These are phyloP conservation scores for Aspergillus pseudoviridinutans DNA, from an alignment of 2,329 filamentous ascomycete species.

Conservation along the genomic window DNA sequence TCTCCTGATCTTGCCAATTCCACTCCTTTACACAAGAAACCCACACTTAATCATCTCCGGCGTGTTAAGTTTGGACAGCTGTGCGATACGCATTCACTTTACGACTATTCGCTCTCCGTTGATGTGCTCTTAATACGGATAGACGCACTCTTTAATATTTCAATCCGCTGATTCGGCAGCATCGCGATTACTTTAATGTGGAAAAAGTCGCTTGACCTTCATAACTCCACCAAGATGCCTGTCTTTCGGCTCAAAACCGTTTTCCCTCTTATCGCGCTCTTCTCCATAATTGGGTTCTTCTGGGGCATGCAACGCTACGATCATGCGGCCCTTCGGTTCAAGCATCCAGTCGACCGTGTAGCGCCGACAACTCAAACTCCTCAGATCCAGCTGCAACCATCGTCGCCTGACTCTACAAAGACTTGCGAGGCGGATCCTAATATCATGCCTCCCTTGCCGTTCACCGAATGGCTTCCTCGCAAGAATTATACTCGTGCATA, in stretches of 20 bases:
- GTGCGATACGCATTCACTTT: not conserved
- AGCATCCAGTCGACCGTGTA: conserved; percentile 31
- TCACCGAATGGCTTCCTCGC: conserved; percentile 40
- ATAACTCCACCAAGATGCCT: conserved; percentile 34
- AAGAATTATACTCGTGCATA: conserved; percentile 44
- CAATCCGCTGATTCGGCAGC: not conserved
- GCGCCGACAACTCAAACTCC: conserved; percentile 14
- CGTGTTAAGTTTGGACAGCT: not conserved
- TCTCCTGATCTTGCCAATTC: conserved; percentile 12
- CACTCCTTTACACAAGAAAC: conserved; percentile 17
- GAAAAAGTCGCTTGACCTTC: conserved; percentile 20
- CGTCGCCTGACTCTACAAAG: conserved; percentile 11
- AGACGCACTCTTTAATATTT: conserved; percentile 9
- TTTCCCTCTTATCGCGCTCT: conserved; percentile 35
- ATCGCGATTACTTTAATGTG: conserved; percentile 24
- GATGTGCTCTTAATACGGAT: conserved; percentile 11
- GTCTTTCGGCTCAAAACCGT: conserved; percentile 37
- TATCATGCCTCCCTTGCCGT: conserved; percentile 32
- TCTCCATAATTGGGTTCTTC: conserved; percentile 37
- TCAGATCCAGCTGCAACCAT: conserved; percentile 22
- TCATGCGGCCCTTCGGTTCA: conserved; percentile 34
- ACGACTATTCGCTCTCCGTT: not conserved
- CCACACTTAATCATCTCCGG: not conserved
- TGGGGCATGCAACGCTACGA: conserved; percentile 40
- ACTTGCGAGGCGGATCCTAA: conserved; percentile 34